Conservation (phyloP, 2,329 filamentous ascomycete species). For the Penicillium sp. region DNA sequence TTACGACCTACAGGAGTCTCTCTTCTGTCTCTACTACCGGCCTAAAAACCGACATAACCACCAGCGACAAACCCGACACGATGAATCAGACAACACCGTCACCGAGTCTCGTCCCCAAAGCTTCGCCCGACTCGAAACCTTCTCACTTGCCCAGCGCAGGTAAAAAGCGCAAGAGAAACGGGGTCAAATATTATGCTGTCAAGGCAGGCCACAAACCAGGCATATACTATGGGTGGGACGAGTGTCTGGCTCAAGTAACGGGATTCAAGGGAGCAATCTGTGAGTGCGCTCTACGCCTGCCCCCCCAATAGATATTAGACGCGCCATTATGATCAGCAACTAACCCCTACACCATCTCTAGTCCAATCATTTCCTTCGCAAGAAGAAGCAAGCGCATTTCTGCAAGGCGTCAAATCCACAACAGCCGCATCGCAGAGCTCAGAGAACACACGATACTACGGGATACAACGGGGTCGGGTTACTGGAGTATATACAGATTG, state of each 20-base stretch:
- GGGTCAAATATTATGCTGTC: constrained; percentile 62
- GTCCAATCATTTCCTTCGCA: constrained; percentile 74
- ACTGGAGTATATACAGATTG: constrained; percentile 64
- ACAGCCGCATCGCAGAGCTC: constrained; percentile 33
- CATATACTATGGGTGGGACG: constrained; percentile 61
- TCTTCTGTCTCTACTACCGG: background rate
- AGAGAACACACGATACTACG: constrained; percentile 55
- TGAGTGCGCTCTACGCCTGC: constrained; percentile 46
- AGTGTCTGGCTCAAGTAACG: constrained; percentile 59
- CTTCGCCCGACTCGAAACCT: constrained; percentile 26
- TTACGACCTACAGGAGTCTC: background rate
- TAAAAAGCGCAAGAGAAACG: constrained; percentile 55
- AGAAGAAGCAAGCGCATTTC: constrained; percentile 74
- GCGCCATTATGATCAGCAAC: background rate
- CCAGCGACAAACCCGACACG: constrained; percentile 7
- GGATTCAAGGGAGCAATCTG: constrained; percentile 65
- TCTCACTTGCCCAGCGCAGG: constrained; percentile 39
- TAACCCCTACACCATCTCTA: constrained; percentile 34
- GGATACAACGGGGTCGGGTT: constrained; percentile 54
- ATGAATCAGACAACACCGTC: constrained; percentile 37
- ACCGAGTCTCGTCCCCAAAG: constrained; percentile 32
- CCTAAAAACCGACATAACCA: background rate
- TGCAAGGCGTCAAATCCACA: constrained; percentile 57
- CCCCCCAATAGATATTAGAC: background rate
- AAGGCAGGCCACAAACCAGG: constrained; percentile 58